A percentile compares a stretch with the other conserved stretches of the same genome.
These are phyloP conservation scores for Corinectria fuckeliana DNA, from an alignment of 2,329 filamentous ascomycete genomes.

Conservation along the genomic window DNA sequence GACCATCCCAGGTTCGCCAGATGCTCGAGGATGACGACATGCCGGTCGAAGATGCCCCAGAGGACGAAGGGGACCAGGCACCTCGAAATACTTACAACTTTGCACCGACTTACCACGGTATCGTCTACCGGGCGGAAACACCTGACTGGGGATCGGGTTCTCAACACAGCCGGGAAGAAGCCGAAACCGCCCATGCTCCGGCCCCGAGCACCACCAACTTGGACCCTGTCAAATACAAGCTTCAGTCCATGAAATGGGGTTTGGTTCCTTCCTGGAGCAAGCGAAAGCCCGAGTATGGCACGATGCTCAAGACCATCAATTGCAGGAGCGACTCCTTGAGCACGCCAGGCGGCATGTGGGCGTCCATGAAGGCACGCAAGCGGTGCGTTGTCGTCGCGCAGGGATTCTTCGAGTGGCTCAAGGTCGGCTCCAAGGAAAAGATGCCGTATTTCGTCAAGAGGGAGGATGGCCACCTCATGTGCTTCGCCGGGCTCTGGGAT, in stretches of 20 bases:
- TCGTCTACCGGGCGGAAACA: conserved; percentile 82
- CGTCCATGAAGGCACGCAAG: conserved; percentile 86
- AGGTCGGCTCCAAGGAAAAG: conserved; percentile 77
- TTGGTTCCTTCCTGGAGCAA: conserved; percentile 95
- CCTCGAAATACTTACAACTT: conserved; percentile 88
- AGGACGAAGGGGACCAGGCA: conserved; percentile 67
- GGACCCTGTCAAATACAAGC: conserved; percentile 67
- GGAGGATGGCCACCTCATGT: conserved; percentile 84
- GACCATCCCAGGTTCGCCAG: conserved; percentile 76
- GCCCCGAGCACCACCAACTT: background rate
- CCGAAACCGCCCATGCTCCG: conserved; percentile 13
- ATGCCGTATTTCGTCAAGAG: conserved; percentile 84
- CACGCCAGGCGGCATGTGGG: conserved; percentile 85
- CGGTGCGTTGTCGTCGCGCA: conserved; percentile 87
- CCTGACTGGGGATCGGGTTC: conserved; percentile 64
- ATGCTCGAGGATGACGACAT: conserved; percentile 78
- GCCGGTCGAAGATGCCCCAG: conserved; percentile 73
- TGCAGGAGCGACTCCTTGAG: conserved; percentile 88
- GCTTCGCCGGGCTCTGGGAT: conserved; percentile 91
- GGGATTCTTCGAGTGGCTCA: conserved; percentile 97
- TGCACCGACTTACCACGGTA: conserved; percentile 82
- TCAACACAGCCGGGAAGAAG: conserved; percentile 14
- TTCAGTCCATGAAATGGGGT: conserved; percentile 97
- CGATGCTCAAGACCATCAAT: conserved; percentile 89
- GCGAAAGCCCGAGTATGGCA: conserved; percentile 76